Percentiles rank a stretch among this genome's conserved stretches.
These are phyloP conservation scores for Jamesozyma piceae DNA, from an alignment of 805 yeast genomes.

Conservation along the genomic window DNA sequence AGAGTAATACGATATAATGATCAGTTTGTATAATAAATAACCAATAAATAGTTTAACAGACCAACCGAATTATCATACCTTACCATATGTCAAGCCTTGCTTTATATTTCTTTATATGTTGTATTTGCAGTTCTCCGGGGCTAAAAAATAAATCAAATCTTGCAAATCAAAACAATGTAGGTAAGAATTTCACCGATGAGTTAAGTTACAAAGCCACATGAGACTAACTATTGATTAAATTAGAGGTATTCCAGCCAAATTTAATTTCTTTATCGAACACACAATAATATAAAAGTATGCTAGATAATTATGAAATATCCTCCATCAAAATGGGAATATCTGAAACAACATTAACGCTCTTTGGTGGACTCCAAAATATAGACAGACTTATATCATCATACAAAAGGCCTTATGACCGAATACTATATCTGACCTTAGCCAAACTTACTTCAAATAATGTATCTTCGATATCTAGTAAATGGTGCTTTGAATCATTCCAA, in stretches of 20 bases:
- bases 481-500: slow-evolving; percentile 6
- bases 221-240: no score
- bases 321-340: neutral
- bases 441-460: neutral
- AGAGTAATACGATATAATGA: neutral
- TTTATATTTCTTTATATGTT: no score
- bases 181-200: neutral
- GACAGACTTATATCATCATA: neutral
- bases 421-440: neutral
- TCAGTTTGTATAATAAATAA: neutral
- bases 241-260: no score
- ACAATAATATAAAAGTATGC: no score
- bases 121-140: no score
- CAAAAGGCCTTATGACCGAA: neutral
- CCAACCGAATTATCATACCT: neutral
- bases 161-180: neutral
- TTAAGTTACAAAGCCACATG: no score
- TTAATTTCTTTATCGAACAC: no score
- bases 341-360: neutral
- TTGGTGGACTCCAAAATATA: neutral
- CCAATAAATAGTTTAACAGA: neutral
- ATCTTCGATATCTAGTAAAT: neutral
- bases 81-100: no score
- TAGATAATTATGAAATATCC: neutral
- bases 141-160: no score